Base-by-base conservation (phyloP, 495 filamentous ascomycete species). In the Daldinia childiae region DNA sequence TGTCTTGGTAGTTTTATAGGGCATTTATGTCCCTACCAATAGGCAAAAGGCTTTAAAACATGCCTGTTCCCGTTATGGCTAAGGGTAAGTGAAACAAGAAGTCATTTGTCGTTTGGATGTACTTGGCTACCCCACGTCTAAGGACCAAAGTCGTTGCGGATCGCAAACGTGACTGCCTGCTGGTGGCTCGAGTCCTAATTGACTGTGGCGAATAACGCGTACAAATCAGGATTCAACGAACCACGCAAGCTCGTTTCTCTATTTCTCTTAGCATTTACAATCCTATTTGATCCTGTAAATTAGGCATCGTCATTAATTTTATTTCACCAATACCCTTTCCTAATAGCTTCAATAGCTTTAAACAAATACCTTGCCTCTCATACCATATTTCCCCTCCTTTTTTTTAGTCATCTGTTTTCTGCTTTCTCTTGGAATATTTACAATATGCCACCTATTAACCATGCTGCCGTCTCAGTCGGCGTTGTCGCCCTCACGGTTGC, bases 401-500 rank as follows among this genome's bases (percentile, higher is more conserved):
- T 36, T 11, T 19, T 30, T 57, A 19, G n/a, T 36, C 54, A 36
- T 57, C 19, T 4, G 1, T 6, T 57, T 57, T 57, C 15, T 57
- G 1, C 15, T 57, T 57, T 57, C 15, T 57, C 29, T 57, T 8
- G 15, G n/a, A 24, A n/a, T 62, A 51, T 62, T 58, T 41, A 30
- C 36, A 78, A 57, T 61, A 81, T 81, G 78, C 79, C 79, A 7
- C 79, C 83, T 72, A 77, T 81, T 83, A 86, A 86, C 77, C 82
- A 84, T 55, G 74, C 80, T 72, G 76, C 72, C 50, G 75, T 82
- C 59, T 78, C 83, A 95, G 93, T 90, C 73, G 87, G 93, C 77
- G 90, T 95, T 15, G 87, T 95, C 73, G 91, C 88, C 67, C 85
- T 92, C 14, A 87, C 90, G 43, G 87, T 94, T 24, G 86, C 93